Evolutionary conservation across 306 rosid genomes (phyloP).

Genomic region (Abrus pulchellus): DNA sequence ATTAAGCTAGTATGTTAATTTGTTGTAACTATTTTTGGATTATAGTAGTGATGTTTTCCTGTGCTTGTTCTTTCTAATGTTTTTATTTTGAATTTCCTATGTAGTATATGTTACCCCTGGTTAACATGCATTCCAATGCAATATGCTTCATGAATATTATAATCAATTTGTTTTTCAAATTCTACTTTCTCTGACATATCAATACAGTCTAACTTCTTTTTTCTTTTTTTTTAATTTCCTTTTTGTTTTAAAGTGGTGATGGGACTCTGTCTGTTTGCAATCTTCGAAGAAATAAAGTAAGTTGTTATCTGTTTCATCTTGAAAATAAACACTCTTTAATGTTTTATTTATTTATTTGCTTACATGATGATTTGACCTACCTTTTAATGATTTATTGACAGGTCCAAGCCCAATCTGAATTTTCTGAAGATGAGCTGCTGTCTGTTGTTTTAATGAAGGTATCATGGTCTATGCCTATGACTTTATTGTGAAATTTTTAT

Average conservation of each 20-base stretch:
- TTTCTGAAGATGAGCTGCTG: constrained; percentile 88
- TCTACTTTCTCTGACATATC: constrained; percentile 26
- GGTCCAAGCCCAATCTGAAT: constrained; percentile 90
- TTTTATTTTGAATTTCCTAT: background rate
- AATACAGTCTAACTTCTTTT: constrained; percentile 16
- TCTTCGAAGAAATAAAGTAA: constrained; percentile 84
- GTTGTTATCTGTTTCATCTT: constrained; percentile 49
- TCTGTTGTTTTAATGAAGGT: constrained; percentile 97
- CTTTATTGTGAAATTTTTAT: background rate
- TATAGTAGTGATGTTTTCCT: background rate
- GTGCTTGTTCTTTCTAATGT: background rate
- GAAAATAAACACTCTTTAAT: background rate
- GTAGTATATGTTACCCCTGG: background rate
- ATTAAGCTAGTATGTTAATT: background rate
- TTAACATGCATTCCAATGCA: background rate
- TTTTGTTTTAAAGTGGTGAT: constrained; percentile 75
- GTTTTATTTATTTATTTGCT: background rate
- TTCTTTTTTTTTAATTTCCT: constrained; percentile 6
- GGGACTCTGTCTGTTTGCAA: constrained; percentile 95
- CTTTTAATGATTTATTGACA: constrained; percentile 51
- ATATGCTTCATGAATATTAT: constrained; percentile 22
- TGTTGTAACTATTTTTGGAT: background rate
- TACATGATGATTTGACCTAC: constrained; percentile 20
- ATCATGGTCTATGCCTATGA: constrained; percentile 7
- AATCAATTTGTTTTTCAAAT: background rate